phyloP scores from a whole-genome alignment of 164 flowering plant species.

The Liriodendron chinense region DNA sequence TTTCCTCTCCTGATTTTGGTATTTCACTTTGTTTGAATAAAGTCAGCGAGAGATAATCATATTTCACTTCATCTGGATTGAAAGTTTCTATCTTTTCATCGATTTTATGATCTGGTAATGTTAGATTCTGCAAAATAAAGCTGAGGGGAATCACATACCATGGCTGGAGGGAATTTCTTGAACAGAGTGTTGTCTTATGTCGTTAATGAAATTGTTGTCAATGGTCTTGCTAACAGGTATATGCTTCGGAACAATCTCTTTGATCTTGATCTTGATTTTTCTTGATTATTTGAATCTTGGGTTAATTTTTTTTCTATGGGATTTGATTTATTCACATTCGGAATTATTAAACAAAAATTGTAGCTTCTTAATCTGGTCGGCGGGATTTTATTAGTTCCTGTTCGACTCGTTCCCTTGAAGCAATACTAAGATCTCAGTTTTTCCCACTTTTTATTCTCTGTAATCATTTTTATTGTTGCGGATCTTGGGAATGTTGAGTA shows the following conservation, averaged over 20 bases:
- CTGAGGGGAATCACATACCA: background rate
- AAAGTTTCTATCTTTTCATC: too few species aligned
- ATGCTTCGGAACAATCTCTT: background rate
- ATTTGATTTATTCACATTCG: too few species aligned
- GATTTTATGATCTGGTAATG: too few species aligned
- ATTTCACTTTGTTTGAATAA: too few species aligned
- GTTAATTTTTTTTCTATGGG: background rate
- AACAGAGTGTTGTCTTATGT: constrained; percentile 53
- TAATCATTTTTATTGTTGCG: background rate
- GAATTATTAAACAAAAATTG: too few species aligned
- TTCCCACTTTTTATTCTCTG: background rate
- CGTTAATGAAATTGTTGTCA: constrained; percentile 56
- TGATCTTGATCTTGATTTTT: background rate
- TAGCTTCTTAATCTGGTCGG: constrained; percentile 46
- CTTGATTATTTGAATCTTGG: background rate
- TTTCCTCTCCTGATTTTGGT: too few species aligned
- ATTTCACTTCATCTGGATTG: too few species aligned
- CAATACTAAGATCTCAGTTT: constrained; percentile 7
- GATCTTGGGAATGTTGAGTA: constrained; percentile 8
- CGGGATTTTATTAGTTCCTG: constrained; percentile 23
- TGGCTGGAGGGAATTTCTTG: constrained; percentile 67
- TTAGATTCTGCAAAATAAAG: background rate
- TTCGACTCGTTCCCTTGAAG: constrained; percentile 29
- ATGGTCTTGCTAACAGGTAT: constrained; percentile 70
- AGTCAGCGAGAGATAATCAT: too few species aligned